Conservation (phyloP, 192 early-diverging fungal genomes). For the Coemansia guatemalensis region DNA sequence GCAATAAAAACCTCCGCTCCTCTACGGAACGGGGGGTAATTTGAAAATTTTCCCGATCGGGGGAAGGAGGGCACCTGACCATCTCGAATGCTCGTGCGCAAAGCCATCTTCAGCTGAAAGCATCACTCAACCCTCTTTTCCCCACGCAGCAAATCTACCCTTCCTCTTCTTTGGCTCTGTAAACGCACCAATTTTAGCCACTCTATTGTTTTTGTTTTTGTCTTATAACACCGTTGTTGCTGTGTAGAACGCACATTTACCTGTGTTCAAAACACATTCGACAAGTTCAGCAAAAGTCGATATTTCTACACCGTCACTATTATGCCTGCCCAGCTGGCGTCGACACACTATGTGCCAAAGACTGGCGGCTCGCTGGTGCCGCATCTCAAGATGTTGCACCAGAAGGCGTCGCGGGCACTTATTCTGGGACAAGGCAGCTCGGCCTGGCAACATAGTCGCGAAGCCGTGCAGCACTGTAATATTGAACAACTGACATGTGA, state of each 20-base stretch:
- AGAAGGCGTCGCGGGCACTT: constrained; percentile 50
- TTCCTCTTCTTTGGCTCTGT: background rate
- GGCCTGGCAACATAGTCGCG: constrained; percentile 37
- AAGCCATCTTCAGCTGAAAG: background rate
- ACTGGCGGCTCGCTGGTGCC: constrained; percentile 5
- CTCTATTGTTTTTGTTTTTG: background rate
- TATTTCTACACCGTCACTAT: background rate
- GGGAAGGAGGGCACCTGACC: background rate
- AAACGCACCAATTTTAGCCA: background rate
- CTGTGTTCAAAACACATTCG: background rate
- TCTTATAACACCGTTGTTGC: background rate
- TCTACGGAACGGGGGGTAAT: background rate
- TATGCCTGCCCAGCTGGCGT: background rate
- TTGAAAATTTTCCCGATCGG: background rate
- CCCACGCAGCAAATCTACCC: background rate
- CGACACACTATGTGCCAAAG: background rate
- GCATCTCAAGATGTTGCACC: constrained; percentile 40
- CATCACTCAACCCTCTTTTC: background rate
- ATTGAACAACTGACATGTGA: constrained; percentile 34
- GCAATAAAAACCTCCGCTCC: background rate
- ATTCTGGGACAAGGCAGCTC: constrained; percentile 37
- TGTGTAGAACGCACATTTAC: background rate
- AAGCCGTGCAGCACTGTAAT: constrained; percentile 42
- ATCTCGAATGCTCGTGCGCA: background rate
- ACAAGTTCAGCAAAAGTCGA: background rate